These are phyloP conservation scores for Botrytis hyacinthi DNA, from an alignment of 2,329 filamentous ascomycete species.

Conservation along the genomic window DNA sequence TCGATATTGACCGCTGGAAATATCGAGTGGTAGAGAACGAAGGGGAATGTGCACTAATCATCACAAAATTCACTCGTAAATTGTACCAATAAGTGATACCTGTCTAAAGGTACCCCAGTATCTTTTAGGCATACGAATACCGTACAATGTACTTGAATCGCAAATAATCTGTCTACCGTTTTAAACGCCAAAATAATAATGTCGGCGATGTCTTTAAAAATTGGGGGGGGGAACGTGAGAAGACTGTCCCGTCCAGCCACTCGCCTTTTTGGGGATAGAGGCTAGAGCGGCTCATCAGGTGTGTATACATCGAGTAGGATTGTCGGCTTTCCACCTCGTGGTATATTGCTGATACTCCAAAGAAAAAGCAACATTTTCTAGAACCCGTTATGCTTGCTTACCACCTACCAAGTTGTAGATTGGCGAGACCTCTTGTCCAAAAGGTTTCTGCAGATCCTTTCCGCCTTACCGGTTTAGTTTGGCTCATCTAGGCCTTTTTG, in stretches of 20 bases:
- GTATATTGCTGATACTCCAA: constrained; percentile 12
- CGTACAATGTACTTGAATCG: not conserved
- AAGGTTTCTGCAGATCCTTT: constrained; percentile 18
- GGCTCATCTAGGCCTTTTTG: constrained; percentile 19
- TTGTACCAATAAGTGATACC: constrained; percentile 12
- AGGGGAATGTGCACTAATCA: not conserved
- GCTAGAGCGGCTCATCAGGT: constrained; percentile 12
- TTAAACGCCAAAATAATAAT: constrained; percentile 13
- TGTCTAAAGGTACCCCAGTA: constrained; percentile 4
- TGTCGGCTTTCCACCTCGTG: constrained; percentile 13
- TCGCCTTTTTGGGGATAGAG: not conserved
- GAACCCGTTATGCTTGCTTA: constrained; percentile 19
- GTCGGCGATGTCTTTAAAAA: constrained; percentile 10
- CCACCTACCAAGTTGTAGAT: constrained; percentile 20
- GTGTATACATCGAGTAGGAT: constrained; percentile 9
- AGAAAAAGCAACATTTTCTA: constrained; percentile 12
- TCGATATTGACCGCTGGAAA: constrained; percentile 1
- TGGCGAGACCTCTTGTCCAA: constrained; percentile 19
- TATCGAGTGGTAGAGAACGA: not conserved
- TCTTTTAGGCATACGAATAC: not conserved
- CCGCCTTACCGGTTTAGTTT: constrained; percentile 21
- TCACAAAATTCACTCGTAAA: constrained; percentile 6
- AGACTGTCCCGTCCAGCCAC: not conserved
- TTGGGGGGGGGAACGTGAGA: not conserved
- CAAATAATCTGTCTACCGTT: constrained; percentile 8